Evolutionary conservation across 352 stramenopile genomes (phyloP).

Genomic region (Phytopythium ostracodes): DNA sequence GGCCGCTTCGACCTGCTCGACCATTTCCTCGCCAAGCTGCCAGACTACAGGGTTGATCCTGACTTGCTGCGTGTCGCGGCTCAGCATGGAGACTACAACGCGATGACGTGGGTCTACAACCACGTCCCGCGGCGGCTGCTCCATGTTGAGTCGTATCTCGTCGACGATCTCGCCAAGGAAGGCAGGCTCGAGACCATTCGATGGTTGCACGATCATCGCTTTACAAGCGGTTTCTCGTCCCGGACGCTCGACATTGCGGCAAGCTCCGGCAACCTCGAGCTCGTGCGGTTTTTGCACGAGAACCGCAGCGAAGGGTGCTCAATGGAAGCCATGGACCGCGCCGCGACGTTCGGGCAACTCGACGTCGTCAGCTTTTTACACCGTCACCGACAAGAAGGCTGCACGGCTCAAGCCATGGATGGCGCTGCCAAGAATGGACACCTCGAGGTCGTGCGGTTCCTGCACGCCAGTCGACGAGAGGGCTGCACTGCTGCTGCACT

Average conservation of each 20-base stretch:
- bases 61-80: neutral
- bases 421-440: slow-evolving; percentile 28
- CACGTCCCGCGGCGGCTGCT: neutral
- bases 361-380: slow-evolving; percentile 31
- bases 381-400: slow-evolving; percentile 27
- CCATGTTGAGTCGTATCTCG: neutral
- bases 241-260: slow-evolving; percentile 28
- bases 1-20: neutral
- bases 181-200: slow-evolving; percentile 15
- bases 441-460: slow-evolving; percentile 20
- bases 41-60: neutral
- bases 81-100: neutral
- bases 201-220: slow-evolving; percentile 25
- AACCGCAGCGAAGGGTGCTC: slow-evolving; percentile 29
- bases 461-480: slow-evolving; percentile 31
- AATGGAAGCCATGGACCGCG: slow-evolving; percentile 28
- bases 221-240: slow-evolving; percentile 26
- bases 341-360: slow-evolving; percentile 21
- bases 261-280: slow-evolving; percentile 25
- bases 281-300: slow-evolving; percentile 27
- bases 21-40: neutral
- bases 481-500: slow-evolving; percentile 24
- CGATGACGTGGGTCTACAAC: neutral
- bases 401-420: slow-evolving; percentile 31
- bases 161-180: neutral